Evolutionary conservation across 2,329 filamentous ascomycete species (phyloP), one percentile per base, ranked within the genome.

Genomic region (Hypoxylon sp.): DNA sequence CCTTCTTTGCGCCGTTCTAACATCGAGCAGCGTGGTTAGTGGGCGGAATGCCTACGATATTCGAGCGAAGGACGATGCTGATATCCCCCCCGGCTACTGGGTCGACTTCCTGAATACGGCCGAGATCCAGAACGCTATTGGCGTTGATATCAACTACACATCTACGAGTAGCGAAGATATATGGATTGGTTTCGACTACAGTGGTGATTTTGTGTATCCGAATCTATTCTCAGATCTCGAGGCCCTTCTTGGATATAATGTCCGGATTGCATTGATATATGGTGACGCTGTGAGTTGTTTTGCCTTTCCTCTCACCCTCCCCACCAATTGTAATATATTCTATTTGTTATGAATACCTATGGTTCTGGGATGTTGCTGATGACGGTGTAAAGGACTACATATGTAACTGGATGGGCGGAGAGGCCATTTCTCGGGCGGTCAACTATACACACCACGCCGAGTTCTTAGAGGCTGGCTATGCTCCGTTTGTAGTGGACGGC

Each of bases 361-460:
- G 5, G 3, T 17, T 25, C 21, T n/a, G 11, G 9, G 2, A 59
- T 2, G 11, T 23, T 19, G 19, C 56, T 56, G 49, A 61, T 19
- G 13, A 21, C 5, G 25, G 1, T 3, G 3, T 13, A 13, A 79
- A 86, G 66, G 88, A 90, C 77, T 90, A 87, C 74, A 85, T 88
- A 66, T 90, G 87, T 77, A 90, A 90, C 76, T 90, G 90, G 87
- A 82, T 90, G 70, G 93, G 93, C n/a, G 93, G 92, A 36, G 86
- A 96, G 78, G 89, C 90, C 1, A 84, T 93, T 45, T 92, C 90
- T 2, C 82, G 93, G 2, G 84, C 85, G 5, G 81, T 93, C 0
- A 84, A 88, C 43, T 81, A 83, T 14, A 73, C 79, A 17, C 89
- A 91, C 69, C 79, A 82, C 0, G 78, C 80, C 1, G 79, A 80